Base-by-base conservation (phyloP, 2,329 filamentous ascomycete species). In the Clarireedia hainanense region DNA sequence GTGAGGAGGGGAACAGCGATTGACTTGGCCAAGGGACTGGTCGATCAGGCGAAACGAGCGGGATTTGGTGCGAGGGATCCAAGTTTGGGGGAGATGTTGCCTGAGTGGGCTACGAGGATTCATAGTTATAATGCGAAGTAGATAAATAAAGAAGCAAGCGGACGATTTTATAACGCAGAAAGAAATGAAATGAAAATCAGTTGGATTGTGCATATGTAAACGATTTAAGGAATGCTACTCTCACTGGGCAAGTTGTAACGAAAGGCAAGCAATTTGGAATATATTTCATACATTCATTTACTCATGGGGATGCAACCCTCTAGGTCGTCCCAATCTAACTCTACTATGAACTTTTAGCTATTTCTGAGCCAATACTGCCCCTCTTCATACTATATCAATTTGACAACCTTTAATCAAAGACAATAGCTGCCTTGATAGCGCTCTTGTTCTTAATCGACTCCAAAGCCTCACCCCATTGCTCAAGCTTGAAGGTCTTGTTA, bases 371-470 rank as follows among this genome's bases (percentile, higher is more conserved):
- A 47, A 30, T 27, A 42, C 17, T n/a, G 10, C 7, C 6, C 26
- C 9, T 15, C 14, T 47, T 5, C 27, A 7, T n/a, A 47, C 10
- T 10, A 7, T 23, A 23, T 24, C 23, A 47, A 23, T 20, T 15
- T 23, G 9, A 37, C 17, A 23, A 23, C 27, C 36, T 42, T 47
- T 58, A 81, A 59, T 88, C 84, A 64, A 87, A 88, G 47, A 83
- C 79, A 69, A 89, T 88, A 15, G 83, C 84, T 52, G 85, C 85
- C 76, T 89, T 89, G 68, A 89, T 87, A 57, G 84, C 85, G 52
- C 74, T 80, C 76, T 88, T 88, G 72, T 86, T 84, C 65, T 77
- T 81, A 15, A 89, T 88, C 56, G 80, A 78, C 69, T 88, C 81
- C 61, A 89, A 73, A 59, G 84, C 86, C 68, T 87, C 81, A 47